Percentiles rank a stretch among this genome's conserved stretches.
These are phyloP conservation scores for Alternaria gaisen DNA, from an alignment of 2,329 filamentous ascomycete species.

Conservation along the genomic window DNA sequence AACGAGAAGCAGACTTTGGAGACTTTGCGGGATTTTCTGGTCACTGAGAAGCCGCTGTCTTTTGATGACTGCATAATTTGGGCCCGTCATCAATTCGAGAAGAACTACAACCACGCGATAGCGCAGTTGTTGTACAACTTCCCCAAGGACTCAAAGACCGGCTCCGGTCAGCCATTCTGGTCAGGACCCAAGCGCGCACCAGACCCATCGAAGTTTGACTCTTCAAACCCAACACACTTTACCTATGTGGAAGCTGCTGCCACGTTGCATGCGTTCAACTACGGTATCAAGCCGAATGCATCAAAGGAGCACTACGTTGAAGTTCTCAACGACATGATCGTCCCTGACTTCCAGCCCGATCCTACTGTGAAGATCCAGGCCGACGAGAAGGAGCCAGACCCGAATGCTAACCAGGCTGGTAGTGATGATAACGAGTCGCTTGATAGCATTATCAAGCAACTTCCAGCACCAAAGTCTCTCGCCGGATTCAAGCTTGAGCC, in stretches of 20 bases:
- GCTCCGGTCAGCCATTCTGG: constrained; percentile 92
- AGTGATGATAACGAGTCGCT: constrained; percentile 81
- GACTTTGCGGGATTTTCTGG: constrained; percentile 87
- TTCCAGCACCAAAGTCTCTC: constrained; percentile 81
- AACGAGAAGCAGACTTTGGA: constrained; percentile 95
- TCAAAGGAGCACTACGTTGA: constrained; percentile 77
- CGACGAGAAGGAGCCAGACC: constrained; percentile 92
- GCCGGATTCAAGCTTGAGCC: constrained; percentile 88
- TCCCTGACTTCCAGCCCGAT: constrained; percentile 92
- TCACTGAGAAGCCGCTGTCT: constrained; percentile 87
- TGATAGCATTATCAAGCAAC: constrained; percentile 72
- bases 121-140: constrained; percentile 97
- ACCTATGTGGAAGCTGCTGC: constrained; percentile 87
- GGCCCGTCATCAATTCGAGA: constrained; percentile 93
- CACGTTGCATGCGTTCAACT: constrained; percentile 97
- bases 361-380: constrained; percentile 95
- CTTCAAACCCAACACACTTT: constrained; percentile 84
- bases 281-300: constrained; percentile 87
- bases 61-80: constrained; percentile 98
- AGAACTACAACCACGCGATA: constrained; percentile 96
- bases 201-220: constrained; percentile 87
- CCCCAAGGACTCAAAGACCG: constrained; percentile 90
- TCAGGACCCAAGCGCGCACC: constrained; percentile 97
- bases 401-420: constrained; percentile 71
- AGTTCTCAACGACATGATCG: constrained; percentile 89